These are phyloP conservation scores for Helminthosporium solani DNA, from an alignment of 2,329 filamentous ascomycete species.

Conservation along the genomic window DNA sequence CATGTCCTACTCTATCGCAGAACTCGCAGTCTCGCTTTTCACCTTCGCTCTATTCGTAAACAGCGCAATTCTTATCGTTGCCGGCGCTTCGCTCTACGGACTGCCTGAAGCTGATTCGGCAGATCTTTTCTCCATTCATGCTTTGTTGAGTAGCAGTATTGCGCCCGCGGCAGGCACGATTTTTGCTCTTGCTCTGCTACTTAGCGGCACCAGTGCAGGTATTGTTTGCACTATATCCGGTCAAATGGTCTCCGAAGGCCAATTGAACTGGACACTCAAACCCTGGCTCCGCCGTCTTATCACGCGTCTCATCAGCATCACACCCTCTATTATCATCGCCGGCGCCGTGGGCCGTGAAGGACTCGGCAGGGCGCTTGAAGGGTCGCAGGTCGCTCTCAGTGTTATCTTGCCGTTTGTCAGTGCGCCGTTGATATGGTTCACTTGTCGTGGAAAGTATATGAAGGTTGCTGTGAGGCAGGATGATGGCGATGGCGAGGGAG, in stretches of 20 bases:
- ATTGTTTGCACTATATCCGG: slow-evolving; percentile 88
- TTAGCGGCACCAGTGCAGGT: slow-evolving; percentile 78
- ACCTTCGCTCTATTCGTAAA: slow-evolving; percentile 86
- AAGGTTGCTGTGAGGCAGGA: slow-evolving; percentile 54
- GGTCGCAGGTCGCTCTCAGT: slow-evolving; percentile 74
- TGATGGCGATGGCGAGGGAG: slow-evolving; percentile 15
- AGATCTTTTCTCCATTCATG: slow-evolving; percentile 81
- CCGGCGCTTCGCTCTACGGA: slow-evolving; percentile 72
- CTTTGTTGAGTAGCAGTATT: slow-evolving; percentile 67
- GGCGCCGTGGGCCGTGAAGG: slow-evolving; percentile 72
- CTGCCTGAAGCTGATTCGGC: slow-evolving; percentile 61
- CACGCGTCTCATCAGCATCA: slow-evolving; percentile 77
- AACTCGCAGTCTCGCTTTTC: slow-evolving; percentile 71
- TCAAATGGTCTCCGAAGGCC: slow-evolving; percentile 85
- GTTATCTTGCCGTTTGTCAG: slow-evolving; percentile 80
- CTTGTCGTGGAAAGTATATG: slow-evolving; percentile 78
- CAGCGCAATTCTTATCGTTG: slow-evolving; percentile 77
- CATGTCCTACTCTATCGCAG: slow-evolving; percentile 70
- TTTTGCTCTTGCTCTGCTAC: slow-evolving; percentile 78
- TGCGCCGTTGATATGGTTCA: slow-evolving; percentile 83
- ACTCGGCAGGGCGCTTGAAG: slow-evolving; percentile 70
- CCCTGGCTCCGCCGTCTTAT: slow-evolving; percentile 79
- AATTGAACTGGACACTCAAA: slow-evolving; percentile 69
- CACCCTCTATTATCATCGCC: slow-evolving; percentile 79
- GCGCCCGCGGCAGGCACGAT: slow-evolving; percentile 75